These are phyloP conservation scores for Aspergillus diversus DNA, from an alignment of 495 filamentous ascomycete genomes.

Conservation along the genomic window DNA sequence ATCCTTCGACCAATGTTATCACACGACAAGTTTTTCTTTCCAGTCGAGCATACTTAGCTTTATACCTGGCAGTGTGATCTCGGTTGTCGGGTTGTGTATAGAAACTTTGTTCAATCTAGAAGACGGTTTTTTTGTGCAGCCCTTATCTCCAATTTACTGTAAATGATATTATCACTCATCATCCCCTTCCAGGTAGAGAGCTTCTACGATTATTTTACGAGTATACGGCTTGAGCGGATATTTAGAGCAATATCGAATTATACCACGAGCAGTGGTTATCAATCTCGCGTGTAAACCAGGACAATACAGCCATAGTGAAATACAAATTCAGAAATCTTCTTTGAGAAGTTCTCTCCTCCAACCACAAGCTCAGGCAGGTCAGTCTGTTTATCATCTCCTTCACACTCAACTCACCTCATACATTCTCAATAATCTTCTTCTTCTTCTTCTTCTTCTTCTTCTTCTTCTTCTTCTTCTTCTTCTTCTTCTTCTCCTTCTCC, in stretches of 20 bases:
- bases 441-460: background rate
- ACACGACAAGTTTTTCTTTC: slow-evolving; percentile 39
- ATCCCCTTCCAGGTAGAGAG: background rate
- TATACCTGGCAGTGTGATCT: slow-evolving; percentile 32
- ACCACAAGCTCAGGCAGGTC: too few relatives aligned
- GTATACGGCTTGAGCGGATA: background rate
- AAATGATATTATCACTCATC: background rate
- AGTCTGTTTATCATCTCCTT: too few relatives aligned
- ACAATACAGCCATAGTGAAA: too few relatives aligned
- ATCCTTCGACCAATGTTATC: slow-evolving; percentile 41
- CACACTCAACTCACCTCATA: too few relatives aligned
- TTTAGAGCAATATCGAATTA: too few relatives aligned
- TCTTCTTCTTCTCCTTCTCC: background rate
- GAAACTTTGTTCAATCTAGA: slow-evolving; percentile 48
- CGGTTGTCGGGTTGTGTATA: slow-evolving; percentile 49
- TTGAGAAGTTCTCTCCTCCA: too few relatives aligned
- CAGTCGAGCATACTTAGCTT: slow-evolving; percentile 40
- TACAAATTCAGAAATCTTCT: too few relatives aligned
- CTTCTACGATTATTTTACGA: background rate
- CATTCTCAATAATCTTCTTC: background rate
- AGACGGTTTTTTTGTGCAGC: slow-evolving; percentile 19
- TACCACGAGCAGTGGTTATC: too few relatives aligned
- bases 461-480: background rate
- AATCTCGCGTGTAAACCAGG: too few relatives aligned
- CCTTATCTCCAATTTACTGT: background rate